Base-by-base conservation (phyloP, 345 rosid species). In the Citrus inodora region DNA sequence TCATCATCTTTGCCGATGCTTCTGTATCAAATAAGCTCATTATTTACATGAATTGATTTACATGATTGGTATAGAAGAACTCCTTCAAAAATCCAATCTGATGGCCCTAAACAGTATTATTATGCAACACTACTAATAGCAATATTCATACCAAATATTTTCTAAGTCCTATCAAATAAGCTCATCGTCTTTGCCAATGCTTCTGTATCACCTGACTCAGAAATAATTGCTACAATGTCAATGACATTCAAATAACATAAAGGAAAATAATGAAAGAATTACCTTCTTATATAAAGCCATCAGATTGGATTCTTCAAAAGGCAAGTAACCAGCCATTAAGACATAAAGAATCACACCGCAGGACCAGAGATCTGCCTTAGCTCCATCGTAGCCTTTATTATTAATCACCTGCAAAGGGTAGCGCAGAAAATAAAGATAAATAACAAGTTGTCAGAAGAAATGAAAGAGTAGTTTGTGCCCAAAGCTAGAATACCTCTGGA, bases 311-410 rank as follows among this genome's bases (percentile, higher is more conserved):
- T 96, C 99, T 83, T 94, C 99, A 65, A 96, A 96, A 72, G 99
- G 99, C 84, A 92, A 84, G 86, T 85, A 96, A 42, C 99, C 99
- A 84, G 98, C 99, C 99, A 96, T 96, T 77, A 96, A 80, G 78
- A 96, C 98, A 83, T 83, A 97, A 61, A 96, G 98, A 81, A 96
- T 96, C 77, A 96, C 99, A 75, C 99, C 99, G 53, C 99, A 96
- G 19, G 99, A 96, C 99, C 99, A 96, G 53, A 94, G 83, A 83
- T 96, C 99, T 63, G 99, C 99, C 88, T 89, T 92, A 3, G 97
- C 97, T 80, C 97, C 99, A 88, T 96, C 93, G 64, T 96, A 96
- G 51, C 99, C 99, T 84, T 96, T 96, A 86, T 94, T 91, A 78
- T 94, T 91, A 82, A 94, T 92, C 74, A 96, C 99, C 99, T 96